Conservation (phyloP, 208 protist genomes). For the Trypanosoma brucei region DNA sequence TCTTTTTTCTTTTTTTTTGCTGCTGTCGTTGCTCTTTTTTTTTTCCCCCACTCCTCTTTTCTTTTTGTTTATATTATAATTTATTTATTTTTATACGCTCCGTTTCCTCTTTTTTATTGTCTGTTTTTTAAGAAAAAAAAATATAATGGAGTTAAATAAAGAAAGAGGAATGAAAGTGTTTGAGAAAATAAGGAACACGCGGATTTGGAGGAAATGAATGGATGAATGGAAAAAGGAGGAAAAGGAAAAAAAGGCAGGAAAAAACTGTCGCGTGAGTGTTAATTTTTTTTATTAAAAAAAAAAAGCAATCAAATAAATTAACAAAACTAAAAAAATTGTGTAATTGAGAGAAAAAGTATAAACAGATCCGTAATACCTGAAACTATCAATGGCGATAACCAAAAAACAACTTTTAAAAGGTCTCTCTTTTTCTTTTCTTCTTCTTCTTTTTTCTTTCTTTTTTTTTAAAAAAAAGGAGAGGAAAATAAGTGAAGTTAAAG, state of each 20-base stretch:
- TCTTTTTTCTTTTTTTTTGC: slow-evolving; percentile 13
- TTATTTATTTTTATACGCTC: slow-evolving; percentile 3
- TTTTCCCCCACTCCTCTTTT: not conserved
- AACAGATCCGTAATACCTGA: not conserved
- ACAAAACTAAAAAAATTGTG: not conserved
- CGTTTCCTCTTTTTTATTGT: too few species aligned
- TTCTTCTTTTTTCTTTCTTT: slow-evolving; percentile 15
- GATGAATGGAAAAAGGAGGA: not conserved
- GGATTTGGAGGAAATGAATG: not conserved
- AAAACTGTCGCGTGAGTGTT: not conserved
- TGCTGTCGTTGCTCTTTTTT: not conserved
- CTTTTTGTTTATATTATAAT: slow-evolving; percentile 7
- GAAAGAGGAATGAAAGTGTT: too few species aligned
- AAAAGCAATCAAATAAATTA: not conserved
- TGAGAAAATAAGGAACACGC: too few species aligned
- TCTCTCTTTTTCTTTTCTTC: not conserved
- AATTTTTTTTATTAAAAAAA: slow-evolving; percentile 8
- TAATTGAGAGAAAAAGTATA: slow-evolving; percentile 1
- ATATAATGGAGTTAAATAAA: too few species aligned
- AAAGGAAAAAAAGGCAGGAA: not conserved
- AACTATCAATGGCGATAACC: too few species aligned
- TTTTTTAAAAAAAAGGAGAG: not conserved
- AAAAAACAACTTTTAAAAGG: too few species aligned
- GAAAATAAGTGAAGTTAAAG: not conserved
- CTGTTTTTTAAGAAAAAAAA: too few species aligned